phyloP scores from a whole-genome alignment of 208 protist species.

The Trichomonas vaginalis region DNA sequence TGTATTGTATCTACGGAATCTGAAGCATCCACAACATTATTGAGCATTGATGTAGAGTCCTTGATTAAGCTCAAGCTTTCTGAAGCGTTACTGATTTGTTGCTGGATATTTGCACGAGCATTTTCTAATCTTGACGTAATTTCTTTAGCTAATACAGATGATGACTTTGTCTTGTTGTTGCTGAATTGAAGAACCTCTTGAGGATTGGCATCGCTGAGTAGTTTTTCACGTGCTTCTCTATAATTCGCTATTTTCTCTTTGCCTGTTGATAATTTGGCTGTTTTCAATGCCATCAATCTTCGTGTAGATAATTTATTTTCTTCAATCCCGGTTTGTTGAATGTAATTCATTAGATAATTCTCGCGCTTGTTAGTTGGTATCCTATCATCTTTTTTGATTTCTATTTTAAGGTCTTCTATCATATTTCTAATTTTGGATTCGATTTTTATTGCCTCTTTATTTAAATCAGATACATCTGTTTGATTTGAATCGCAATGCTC shows the following conservation, averaged over 20 bases:
- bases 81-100: not conserved
- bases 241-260: not conserved
- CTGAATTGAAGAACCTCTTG: not conserved
- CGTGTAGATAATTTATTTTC: not conserved
- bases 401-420: not conserved
- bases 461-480: not conserved
- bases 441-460: not conserved
- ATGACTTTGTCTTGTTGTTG: not conserved
- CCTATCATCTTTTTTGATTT: not conserved
- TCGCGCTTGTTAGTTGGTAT: not conserved
- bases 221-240: not conserved
- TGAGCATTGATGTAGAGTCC: not conserved
- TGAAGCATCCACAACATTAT: not conserved
- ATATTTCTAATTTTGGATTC: not conserved
- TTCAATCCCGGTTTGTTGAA: not conserved
- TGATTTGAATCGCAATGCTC: not conserved
- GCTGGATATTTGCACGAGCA: not conserved
- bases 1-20: not conserved
- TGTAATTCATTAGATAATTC: not conserved
- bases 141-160: not conserved
- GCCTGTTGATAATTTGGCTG: not conserved
- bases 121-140: not conserved
- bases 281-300: not conserved
- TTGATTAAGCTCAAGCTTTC: not conserved
- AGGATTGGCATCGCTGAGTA: not conserved